Conservation (phyloP, 2,329 filamentous ascomycete genomes). For the Phialocephala subalpina region DNA sequence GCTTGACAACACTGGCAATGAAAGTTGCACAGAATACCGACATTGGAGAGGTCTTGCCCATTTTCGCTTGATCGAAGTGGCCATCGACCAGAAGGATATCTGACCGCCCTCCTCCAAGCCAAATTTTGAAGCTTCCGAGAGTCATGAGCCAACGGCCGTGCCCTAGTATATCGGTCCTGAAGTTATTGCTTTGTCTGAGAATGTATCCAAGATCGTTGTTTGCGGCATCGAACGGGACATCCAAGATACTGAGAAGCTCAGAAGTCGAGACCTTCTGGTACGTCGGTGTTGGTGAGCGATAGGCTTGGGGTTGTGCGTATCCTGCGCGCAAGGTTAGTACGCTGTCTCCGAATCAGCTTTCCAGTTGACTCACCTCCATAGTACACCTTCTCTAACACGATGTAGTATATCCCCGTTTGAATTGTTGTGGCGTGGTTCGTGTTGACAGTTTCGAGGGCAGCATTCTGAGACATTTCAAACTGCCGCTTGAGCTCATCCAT, state of each 20-base stretch:
- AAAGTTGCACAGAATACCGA: not conserved
- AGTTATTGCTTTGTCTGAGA: not conserved
- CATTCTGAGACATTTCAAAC: conserved; percentile 1
- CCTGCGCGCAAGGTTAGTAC: not conserved
- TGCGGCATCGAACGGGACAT: not conserved
- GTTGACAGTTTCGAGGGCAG: not conserved
- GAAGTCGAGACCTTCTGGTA: conserved; percentile 3
- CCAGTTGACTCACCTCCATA: not conserved
- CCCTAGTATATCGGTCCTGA: not conserved
- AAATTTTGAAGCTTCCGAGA: not conserved
- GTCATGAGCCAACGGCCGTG: conserved; percentile 3
- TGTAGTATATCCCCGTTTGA: not conserved
- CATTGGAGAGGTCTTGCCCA: not conserved
- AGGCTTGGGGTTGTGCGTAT: not conserved
- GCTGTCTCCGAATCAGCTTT: not conserved
- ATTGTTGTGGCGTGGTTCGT: not conserved
- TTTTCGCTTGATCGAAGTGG: not conserved
- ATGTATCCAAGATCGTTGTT: not conserved
- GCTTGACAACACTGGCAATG: conserved; percentile 3
- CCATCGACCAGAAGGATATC: conserved; percentile 3
- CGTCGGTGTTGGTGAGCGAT: not conserved
- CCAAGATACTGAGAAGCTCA: not conserved
- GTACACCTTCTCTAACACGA: not conserved
- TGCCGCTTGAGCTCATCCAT: not conserved
- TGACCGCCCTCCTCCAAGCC: not conserved